Evolutionary conservation across 257 asterid species (phyloP), one percentile per base, ranked within the genome.

Genomic region (Ilex asprella): DNA sequence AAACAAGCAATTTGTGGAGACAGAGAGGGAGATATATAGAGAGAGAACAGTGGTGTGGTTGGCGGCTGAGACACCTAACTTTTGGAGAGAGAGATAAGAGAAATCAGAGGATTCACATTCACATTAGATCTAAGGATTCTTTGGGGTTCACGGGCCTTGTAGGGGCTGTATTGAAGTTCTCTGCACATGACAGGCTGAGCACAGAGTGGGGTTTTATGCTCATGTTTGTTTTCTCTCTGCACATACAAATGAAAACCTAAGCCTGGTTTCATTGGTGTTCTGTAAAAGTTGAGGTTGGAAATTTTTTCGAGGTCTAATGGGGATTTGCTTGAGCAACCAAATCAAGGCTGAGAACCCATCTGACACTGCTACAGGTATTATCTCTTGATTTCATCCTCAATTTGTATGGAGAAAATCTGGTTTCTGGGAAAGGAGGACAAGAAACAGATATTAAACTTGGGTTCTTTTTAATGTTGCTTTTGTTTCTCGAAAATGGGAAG

Each of bases 301-400:
- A 62, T 7, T 61, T 51, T 55, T 52, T 64, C 32, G 72, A 65
- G 63, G 63, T 53, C 63, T 30, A 59, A 91, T 91, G 98, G 98
- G 98, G 70, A 75, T 85, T 78, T 91, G 96, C 72, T 72, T 72
- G 49, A 91, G 98, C 88, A 87, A 82, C 73, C 91, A 84, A 82
- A 82, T 85, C 39, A 90, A 90, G 80, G 94, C 96, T 9, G 95
- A 83, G 57, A 73, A 76, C 78, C 66, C 82, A 60, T 73, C 69
- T 62, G 77, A 69, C 55, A 70, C 95, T 11, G 87, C 81, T 51
- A 76, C 78, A 74, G 88, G 83, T 84, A 75, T 16, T 35, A 72
- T 27, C 21, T 62, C 58, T 39, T 6, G 6, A 12, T 31, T 6
- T 32, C 43, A 16, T 29, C 0, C 16, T 56, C 30, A 7, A 3